Evolutionary conservation across 805 yeast species (phyloP), one percentile per base, ranked within the genome.

Genomic region (Soucietia sequanensis): DNA sequence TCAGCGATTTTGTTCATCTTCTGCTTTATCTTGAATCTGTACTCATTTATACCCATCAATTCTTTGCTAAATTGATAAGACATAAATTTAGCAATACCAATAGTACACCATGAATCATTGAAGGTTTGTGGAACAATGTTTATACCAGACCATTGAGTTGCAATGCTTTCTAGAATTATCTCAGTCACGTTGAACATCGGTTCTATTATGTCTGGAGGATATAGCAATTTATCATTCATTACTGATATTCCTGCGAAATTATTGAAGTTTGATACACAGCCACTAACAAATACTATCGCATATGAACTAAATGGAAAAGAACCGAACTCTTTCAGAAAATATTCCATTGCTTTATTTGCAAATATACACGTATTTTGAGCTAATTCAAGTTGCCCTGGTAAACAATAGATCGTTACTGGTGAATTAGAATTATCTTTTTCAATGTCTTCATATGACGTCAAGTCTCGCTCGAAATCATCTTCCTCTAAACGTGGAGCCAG

Each of bases 101-200:
- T 62, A 2, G 90, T 83, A 43, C 91, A 76, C 99, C 99, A 93
- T 5, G 86, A 46, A 56, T 93, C 96, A 46, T 84, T 78, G 54
- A 80, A 75, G 1, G 80, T 73, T 35, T 73, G 74, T 0, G 98
- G 96, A 3, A 88, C 81, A 13, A 93, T 87, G 54, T 86, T 87
- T 23, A 93, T 81, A 12, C 97, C 96, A 0, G 95, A 77, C 95
- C 97, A 93, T 56, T 93, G 99, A 4, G 78, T 75, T 0, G 98
- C 84, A 14, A 93, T 58, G 0, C 86, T 80, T 37, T 78, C 75
- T 0, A 91, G 71, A 3, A 93, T 56, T 0, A 66, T 54, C 41
- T 85, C 88, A 0, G 96, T 85, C 2, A 78, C 73, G 0, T 75
- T 50, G 46, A 84, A 81, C 35, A 87, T 68, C 1, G 95, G 91